A percentile compares a stretch with the other conserved stretches of the same genome.
phyloP scores from a whole-genome alignment of 352 stramenopile species.

The Phytopythium delawarense region DNA sequence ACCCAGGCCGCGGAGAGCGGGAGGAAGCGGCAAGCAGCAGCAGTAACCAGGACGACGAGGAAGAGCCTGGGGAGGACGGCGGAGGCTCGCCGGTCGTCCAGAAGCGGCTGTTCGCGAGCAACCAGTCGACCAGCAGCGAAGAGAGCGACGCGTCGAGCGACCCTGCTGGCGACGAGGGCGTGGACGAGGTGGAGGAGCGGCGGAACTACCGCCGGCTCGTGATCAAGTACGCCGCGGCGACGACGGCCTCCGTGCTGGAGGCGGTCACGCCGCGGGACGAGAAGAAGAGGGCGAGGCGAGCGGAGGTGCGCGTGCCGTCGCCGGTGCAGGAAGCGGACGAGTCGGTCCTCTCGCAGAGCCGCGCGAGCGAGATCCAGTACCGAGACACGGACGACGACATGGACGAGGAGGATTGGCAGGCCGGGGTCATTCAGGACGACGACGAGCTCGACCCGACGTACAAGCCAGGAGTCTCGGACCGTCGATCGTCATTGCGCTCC shows the following conservation, averaged over 20 bases:
- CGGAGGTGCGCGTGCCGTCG: neutral
- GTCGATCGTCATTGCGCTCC: neutral
- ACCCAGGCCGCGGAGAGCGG: neutral
- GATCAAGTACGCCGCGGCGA: neutral
- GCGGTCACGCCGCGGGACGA: constrained; percentile 12
- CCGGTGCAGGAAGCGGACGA: neutral
- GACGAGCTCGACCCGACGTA: constrained; percentile 4
- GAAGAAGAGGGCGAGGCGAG: constrained; percentile 7
- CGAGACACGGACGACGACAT: constrained; percentile 1
- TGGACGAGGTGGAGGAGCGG: neutral
- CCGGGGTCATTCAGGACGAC: neutral
- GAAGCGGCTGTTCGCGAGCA: constrained; percentile 6
- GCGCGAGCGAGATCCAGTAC: neutral
- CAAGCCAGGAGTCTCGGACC: neutral
- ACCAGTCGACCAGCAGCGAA: neutral
- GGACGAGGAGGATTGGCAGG: neutral
- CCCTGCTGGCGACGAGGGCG: neutral
- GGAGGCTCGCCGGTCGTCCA: constrained; percentile 4
- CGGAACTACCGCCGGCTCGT: constrained; percentile 4
- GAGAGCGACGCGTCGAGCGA: neutral
- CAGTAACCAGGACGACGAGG: neutral
- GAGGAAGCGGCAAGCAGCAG: neutral
- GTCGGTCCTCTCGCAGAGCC: neutral
- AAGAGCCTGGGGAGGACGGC: neutral
- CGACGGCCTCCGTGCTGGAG: constrained; percentile 5